Evolutionary conservation across 331 rosid species (phyloP), one percentile per base, ranked within the genome.

Genomic region (Cydonia oblonga): DNA sequence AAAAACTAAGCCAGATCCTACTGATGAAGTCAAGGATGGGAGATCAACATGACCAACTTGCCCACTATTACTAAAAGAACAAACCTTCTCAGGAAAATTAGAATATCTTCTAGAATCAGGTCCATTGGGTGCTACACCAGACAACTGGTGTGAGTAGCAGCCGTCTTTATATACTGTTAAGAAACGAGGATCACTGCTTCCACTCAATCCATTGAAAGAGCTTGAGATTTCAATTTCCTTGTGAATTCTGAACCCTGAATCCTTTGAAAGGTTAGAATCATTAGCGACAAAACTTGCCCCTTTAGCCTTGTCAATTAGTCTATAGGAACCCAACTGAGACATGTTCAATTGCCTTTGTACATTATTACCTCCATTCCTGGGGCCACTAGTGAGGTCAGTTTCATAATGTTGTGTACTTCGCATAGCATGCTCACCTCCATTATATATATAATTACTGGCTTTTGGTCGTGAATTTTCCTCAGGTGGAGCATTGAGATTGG

Each of bases 331-430:
- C 42, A 54, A 58, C 12, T 40, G 76, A 60, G 73, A 29, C 69
- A 69, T 68, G 72, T 72, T 74, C 20, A 69, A 70, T 72, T 83
- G 84, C 78, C 85, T 76, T 82, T 71, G 84, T 5, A 44, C 8
- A 33, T 22, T 72, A 78, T 63, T 84, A 65, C 76, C 64, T 56
- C 51, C 66, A 23, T 75, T 72, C 76, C 70, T 14, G 49, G 12
- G 75, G 52, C 70, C 79, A 76, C 67, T 70, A 52, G 75, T 23
- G 20, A 66, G 64, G 56, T 77, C 76, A 78, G 80, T 79, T 57
- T 77, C 81, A 79, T 65, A 63, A 77, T 81, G 66, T 40, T 66
- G 80, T 66, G 65, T 44, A 77, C 53, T 78, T 72, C 76, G 72
- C 75, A 79, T 60, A 72, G 19, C 52, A 69, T 60, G 72, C 75